Conservation (phyloP, 495 filamentous ascomycete species). For the Parathielavia hyrcaniae region DNA sequence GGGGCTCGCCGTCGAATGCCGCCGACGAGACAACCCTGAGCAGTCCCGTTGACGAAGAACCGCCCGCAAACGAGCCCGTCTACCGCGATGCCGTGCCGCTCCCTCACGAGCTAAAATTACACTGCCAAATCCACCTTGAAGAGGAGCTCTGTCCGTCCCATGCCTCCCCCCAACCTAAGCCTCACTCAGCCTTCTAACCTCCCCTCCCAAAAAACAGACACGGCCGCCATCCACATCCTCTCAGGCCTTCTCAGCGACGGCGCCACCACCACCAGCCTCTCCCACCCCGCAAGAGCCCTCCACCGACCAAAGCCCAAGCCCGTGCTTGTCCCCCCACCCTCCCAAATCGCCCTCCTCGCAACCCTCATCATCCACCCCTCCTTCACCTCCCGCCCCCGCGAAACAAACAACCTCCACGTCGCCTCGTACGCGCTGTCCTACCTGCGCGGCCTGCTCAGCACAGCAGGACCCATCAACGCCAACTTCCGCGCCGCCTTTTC, state of each 20-base stretch:
- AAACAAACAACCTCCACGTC: conserved; percentile 32
- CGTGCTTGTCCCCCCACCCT: conserved; percentile 42
- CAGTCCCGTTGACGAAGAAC: conserved; percentile 15
- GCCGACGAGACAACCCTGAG: conserved; percentile 22
- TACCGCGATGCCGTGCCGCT: conserved; percentile 52
- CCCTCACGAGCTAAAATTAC: conserved; percentile 56
- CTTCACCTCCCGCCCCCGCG: conserved; percentile 48
- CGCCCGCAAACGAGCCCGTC: background rate
- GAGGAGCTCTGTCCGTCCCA: conserved; percentile 59
- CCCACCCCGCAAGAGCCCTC: conserved; percentile 8
- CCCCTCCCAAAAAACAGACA: conserved; percentile 42
- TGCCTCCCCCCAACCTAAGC: background rate
- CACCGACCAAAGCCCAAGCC: conserved; percentile 34
- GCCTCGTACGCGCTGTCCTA: conserved; percentile 38
- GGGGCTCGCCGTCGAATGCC: conserved; percentile 12
- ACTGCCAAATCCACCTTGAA: conserved; percentile 67
- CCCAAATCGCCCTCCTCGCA: conserved; percentile 60
- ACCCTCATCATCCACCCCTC: conserved; percentile 66
- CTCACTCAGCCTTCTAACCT: conserved; percentile 6
- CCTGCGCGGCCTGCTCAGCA: conserved; percentile 36
- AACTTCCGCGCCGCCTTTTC: conserved; percentile 35
- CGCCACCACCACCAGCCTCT: conserved; percentile 23
- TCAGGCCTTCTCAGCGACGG: conserved; percentile 57
- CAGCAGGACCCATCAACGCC: conserved; percentile 40
- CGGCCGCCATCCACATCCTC: conserved; percentile 62